A percentile compares a stretch with the other conserved stretches of the same genome.
phyloP scores from a whole-genome alignment of 2,329 filamentous ascomycete species.

The Byssothecium circinans region DNA sequence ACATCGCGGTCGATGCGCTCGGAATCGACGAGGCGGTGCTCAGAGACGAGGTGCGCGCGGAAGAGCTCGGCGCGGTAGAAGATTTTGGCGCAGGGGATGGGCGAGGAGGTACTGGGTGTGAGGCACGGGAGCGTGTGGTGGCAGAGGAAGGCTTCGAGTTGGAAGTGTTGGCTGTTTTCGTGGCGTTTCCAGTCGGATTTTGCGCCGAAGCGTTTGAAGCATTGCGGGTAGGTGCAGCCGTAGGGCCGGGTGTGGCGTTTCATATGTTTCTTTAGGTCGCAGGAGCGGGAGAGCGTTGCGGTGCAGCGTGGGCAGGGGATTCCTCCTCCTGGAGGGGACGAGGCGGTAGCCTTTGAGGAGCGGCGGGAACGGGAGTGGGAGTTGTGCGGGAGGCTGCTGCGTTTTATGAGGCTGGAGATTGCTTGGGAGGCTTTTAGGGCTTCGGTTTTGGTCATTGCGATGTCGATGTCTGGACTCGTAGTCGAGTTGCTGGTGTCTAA shows the following conservation, averaged over 20 bases:
- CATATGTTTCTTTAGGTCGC: constrained; percentile 67
- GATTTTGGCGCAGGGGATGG: constrained; percentile 57
- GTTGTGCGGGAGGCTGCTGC: constrained; percentile 13
- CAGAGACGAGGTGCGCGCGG: constrained; percentile 59
- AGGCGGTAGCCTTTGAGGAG: constrained; percentile 14
- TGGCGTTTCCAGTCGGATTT: constrained; percentile 96
- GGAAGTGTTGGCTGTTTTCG: constrained; percentile 76
- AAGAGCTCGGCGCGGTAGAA: constrained; percentile 64
- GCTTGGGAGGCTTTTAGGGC: constrained; percentile 26
- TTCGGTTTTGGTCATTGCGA: constrained; percentile 25
- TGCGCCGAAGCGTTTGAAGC: constrained; percentile 77
- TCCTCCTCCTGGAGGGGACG: constrained; percentile 7
- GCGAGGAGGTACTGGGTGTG: neutral
- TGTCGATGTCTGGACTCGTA: neutral
- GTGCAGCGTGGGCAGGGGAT: constrained; percentile 26
- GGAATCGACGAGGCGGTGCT: constrained; percentile 47
- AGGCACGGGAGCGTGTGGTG: constrained; percentile 28
- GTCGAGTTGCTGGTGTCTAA: neutral
- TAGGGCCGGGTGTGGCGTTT: constrained; percentile 82
- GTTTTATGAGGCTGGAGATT: constrained; percentile 30
- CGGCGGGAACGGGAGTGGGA: constrained; percentile 14
- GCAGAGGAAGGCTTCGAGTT: constrained; percentile 73
- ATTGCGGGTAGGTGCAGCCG: constrained; percentile 72
- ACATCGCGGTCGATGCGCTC: constrained; percentile 48
- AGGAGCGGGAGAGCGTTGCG: constrained; percentile 34